Evolutionary conservation across 2,329 filamentous ascomycete species (phyloP).

Genomic region (Diaporthe aspalathi): DNA sequence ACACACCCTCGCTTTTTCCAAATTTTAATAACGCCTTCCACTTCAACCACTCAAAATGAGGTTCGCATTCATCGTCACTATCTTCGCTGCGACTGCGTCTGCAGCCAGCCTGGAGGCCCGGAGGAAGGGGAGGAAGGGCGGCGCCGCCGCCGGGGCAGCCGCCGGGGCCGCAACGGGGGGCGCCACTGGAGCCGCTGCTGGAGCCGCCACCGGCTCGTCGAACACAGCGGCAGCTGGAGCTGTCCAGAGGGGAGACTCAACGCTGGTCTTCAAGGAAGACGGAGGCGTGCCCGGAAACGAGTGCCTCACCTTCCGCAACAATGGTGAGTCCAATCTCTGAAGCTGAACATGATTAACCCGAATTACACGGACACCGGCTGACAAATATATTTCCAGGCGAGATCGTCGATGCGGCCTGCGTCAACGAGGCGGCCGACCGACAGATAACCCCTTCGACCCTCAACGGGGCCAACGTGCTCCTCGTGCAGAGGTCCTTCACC

Average conservation of each 20-base stretch:
- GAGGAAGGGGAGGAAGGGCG: constrained; percentile 4
- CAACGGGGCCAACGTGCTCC: constrained; percentile 48
- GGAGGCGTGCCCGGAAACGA: constrained; percentile 51
- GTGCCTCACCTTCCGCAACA: constrained; percentile 56
- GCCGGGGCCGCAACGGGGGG: not conserved
- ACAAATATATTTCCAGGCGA: constrained; percentile 46
- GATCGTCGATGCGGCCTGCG: constrained; percentile 56
- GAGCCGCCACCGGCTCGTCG: not conserved
- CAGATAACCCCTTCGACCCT: constrained; percentile 53
- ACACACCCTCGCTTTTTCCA: not conserved
- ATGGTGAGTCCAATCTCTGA: constrained; percentile 44
- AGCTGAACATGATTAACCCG: not conserved
- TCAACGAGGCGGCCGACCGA: constrained; percentile 51
- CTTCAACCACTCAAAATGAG: constrained; percentile 18
- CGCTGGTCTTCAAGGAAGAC: constrained; percentile 53
- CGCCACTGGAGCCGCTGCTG: constrained; percentile 25
- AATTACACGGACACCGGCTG: not conserved
- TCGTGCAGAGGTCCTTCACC: constrained; percentile 52
- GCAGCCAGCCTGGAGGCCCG: constrained; percentile 15
- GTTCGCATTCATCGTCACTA: constrained; percentile 3
- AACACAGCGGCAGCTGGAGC: constrained; percentile 15
- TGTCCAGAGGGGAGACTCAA: constrained; percentile 41
- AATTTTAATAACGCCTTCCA: not conserved
- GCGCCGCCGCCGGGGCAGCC: not conserved
- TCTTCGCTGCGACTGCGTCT: constrained; percentile 17